Percentiles rank a stretch among this genome's conserved stretches.
phyloP scores from a whole-genome alignment of 345 rosid genomes.

The Populus euphratica region DNA sequence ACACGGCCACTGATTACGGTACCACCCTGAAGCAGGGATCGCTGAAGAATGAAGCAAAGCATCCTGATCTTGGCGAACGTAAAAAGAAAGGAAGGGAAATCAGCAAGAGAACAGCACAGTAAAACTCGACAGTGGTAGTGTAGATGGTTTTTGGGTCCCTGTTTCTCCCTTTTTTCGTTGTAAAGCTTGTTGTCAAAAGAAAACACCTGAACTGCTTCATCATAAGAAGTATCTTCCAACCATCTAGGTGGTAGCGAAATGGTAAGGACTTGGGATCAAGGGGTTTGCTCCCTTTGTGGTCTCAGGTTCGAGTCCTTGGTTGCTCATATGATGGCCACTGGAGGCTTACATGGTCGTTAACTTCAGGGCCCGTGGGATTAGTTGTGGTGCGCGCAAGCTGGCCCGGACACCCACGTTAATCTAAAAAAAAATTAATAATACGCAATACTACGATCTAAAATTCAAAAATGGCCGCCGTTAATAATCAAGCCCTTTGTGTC shows the following conservation, averaged over 20 bases:
- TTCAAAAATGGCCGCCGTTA: too few relatives aligned
- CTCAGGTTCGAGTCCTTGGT: too few relatives aligned
- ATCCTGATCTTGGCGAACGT: neutral
- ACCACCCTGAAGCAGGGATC: neutral
- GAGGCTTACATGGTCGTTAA: too few relatives aligned
- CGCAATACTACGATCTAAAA: too few relatives aligned
- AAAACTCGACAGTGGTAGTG: neutral
- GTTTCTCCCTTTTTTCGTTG: constrained; percentile 50
- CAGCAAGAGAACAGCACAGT: neutral
- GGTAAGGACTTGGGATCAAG: too few relatives aligned
- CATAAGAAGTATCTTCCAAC: constrained; percentile 43
- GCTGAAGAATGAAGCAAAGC: constrained; percentile 12
- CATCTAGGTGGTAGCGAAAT: too few relatives aligned
- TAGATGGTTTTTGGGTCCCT: constrained; percentile 39
- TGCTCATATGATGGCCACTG: too few relatives aligned
- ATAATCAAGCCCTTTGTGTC: neutral
- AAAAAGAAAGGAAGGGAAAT: neutral
- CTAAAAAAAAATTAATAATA: too few relatives aligned
- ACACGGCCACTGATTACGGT: neutral
- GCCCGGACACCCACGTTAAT: too few relatives aligned
- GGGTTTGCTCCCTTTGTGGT: too few relatives aligned
- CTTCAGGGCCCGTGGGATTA: too few relatives aligned
- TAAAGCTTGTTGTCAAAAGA: constrained; percentile 42
- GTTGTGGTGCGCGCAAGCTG: too few relatives aligned
- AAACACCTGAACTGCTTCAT: constrained; percentile 42